phyloP scores from a whole-genome alignment of 2,329 filamentous ascomycete species.

The Arthrobotrys iridis region DNA sequence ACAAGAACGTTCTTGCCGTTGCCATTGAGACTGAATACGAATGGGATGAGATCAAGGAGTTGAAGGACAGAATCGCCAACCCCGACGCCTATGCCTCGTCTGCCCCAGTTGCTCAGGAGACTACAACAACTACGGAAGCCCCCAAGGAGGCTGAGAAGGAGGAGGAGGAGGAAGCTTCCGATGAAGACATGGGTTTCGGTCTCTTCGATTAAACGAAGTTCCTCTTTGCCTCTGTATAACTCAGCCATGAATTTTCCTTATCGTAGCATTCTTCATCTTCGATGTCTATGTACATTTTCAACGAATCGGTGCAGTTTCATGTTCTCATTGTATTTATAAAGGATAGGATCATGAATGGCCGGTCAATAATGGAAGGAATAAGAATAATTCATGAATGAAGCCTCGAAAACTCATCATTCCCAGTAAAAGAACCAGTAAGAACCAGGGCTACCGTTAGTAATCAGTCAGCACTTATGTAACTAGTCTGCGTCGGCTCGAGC shows the following conservation, averaged over 20 bases:
- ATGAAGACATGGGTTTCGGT: conserved; percentile 75
- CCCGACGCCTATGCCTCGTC: conserved; percentile 92
- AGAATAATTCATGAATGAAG: conserved; percentile 10
- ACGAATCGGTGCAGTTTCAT: conserved; percentile 13
- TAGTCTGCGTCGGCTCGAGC: neutral
- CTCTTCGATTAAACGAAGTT: conserved; percentile 72
- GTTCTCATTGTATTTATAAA: conserved; percentile 53
- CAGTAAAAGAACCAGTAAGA: neutral
- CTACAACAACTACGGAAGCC: conserved; percentile 66
- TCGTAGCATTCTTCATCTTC: conserved; percentile 9
- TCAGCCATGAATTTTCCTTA: neutral
- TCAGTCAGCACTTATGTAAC: neutral
- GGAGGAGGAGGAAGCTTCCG: conserved; percentile 66
- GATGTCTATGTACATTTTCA: conserved; percentile 50
- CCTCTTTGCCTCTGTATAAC: neutral
- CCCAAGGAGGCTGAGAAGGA: conserved; percentile 67
- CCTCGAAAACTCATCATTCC: neutral
- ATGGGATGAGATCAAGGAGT: conserved; percentile 95
- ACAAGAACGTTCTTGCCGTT: conserved; percentile 95
- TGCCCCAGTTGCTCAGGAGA: conserved; percentile 74
- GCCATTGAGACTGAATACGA: conserved; percentile 83
- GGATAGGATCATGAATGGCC: conserved; percentile 28
- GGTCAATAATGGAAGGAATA: conserved; percentile 17
- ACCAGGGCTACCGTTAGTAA: neutral
- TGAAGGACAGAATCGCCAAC: conserved; percentile 99